Percentiles rank a stretch among this genome's conserved stretches.
Evolutionary conservation across 805 yeast genomes (phyloP).

Genomic region (Pichia paraexigua): DNA sequence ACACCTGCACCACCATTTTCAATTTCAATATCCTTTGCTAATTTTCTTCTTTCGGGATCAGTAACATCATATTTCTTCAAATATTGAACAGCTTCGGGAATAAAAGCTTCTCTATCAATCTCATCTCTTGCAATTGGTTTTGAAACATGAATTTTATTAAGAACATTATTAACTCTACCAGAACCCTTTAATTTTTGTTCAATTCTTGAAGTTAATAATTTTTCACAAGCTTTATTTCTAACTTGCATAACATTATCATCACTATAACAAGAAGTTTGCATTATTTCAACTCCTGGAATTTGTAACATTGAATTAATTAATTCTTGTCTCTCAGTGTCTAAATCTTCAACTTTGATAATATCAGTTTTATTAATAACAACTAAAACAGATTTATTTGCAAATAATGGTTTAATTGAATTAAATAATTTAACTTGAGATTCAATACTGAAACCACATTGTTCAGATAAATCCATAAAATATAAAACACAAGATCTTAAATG

Average conservation of each 20-base stretch:
- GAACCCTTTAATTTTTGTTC: constrained; percentile 94
- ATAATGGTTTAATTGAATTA: constrained; percentile 94
- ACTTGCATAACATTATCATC: constrained; percentile 95
- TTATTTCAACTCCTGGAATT: constrained; percentile 79
- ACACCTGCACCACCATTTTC: constrained; percentile 99
- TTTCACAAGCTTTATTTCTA: constrained; percentile 95
- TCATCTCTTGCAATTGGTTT: constrained; percentile 87
- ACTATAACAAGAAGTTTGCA: constrained; percentile 88
- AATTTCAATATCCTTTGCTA: constrained; percentile 84
- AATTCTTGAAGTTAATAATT: constrained; percentile 87
- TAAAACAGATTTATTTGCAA: constrained; percentile 93
- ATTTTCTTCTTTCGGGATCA: constrained; percentile 74
- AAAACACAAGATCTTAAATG: constrained; percentile 94
- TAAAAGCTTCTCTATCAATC: constrained; percentile 64
- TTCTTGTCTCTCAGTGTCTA: constrained; percentile 66
- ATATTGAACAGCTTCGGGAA: constrained; percentile 66
- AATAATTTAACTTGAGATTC: constrained; percentile 96
- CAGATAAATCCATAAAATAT: constrained; percentile 97
- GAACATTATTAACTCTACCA: constrained; percentile 77
- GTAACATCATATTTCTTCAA: constrained; percentile 62
- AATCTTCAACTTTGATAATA: constrained; percentile 77
- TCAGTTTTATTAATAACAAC: constrained; percentile 95
- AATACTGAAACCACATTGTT: constrained; percentile 97
- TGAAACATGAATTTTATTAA: constrained; percentile 94
- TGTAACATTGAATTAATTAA: constrained; percentile 57